These are phyloP conservation scores for Pharnaceum exiguum DNA, from an alignment of 148 eudicot species.

Conservation along the genomic window DNA sequence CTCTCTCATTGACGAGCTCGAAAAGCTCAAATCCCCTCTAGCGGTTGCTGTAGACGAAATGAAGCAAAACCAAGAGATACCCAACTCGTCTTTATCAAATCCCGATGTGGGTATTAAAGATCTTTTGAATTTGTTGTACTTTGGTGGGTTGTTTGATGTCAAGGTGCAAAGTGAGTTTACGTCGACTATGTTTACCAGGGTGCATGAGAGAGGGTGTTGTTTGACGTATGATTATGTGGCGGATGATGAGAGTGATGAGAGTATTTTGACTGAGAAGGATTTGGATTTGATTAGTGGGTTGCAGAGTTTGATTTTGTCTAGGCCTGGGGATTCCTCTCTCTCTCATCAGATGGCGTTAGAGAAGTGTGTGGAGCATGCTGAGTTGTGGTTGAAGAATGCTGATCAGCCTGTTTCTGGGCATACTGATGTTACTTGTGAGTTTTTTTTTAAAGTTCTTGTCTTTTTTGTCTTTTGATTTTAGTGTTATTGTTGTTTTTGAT, in stretches of 20 bases:
- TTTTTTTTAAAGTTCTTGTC: neutral
- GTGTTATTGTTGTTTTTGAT: neutral
- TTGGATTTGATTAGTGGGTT: conserved; percentile 73
- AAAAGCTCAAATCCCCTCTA: conserved; percentile 61
- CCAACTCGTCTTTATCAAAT: too few species aligned
- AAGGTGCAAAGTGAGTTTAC: conserved; percentile 51
- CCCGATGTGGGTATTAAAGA: conserved; percentile 36
- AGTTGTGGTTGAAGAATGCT: conserved; percentile 58
- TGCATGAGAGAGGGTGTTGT: conserved; percentile 80
- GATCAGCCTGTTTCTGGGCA: conserved; percentile 46
- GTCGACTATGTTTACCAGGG: conserved; percentile 51
- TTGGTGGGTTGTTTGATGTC: conserved; percentile 75
- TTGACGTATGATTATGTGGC: conserved; percentile 86
- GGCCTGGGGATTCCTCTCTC: conserved; percentile 60
- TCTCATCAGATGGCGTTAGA: conserved; percentile 68
- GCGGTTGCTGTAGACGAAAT: conserved; percentile 49
- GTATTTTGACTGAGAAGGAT: conserved; percentile 54
- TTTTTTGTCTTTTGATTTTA: too few species aligned
- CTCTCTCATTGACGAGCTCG: conserved; percentile 72
- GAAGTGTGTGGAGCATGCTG: conserved; percentile 58
- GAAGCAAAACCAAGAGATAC: too few species aligned
- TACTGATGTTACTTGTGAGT: conserved; percentile 57
- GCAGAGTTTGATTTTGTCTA: conserved; percentile 48
- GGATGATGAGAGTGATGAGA: conserved; percentile 70
- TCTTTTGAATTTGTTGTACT: conserved; percentile 64